Conservation (phyloP, 108 stramenopile genomes). For the Fragilariopsis cylindrus region DNA sequence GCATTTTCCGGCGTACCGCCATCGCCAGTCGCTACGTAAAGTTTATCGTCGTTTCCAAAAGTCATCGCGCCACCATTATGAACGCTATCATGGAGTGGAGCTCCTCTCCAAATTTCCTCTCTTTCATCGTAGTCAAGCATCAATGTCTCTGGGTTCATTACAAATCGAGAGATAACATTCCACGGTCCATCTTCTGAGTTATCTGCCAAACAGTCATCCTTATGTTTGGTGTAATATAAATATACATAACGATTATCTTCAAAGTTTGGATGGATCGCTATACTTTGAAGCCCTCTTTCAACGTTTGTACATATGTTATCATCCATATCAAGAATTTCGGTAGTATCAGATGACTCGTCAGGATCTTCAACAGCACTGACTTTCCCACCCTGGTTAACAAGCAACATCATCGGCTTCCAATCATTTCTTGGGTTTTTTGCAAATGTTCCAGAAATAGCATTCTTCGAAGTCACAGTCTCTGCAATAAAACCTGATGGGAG, state of each 20-base stretch:
- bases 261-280: conserved; percentile 31
- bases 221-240: conserved; percentile 29
- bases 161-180: conserved; percentile 35
- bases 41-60: conserved; percentile 41
- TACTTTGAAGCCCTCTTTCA: conserved; percentile 30
- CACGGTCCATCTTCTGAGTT: conserved; percentile 16
- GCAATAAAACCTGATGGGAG: conserved; percentile 12
- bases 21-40: conserved; percentile 36
- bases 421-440: background rate
- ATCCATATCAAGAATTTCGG: conserved; percentile 5
- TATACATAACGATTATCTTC: conserved; percentile 25
- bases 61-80: conserved; percentile 38
- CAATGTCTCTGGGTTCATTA: conserved; percentile 9
- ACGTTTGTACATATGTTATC: conserved; percentile 21
- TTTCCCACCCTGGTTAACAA: conserved; percentile 13
- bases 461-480: conserved; percentile 3
- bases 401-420: conserved; percentile 1
- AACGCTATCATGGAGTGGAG: background rate
- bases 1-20: background rate
- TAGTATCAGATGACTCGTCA: conserved; percentile 5
- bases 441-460: conserved; percentile 4
- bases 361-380: conserved; percentile 20
- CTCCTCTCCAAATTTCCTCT: conserved; percentile 19
- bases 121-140: background rate
- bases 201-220: conserved; percentile 16